phyloP scores from a whole-genome alignment of 2,329 filamentous ascomycete genomes.

The Alternaria sp. region DNA sequence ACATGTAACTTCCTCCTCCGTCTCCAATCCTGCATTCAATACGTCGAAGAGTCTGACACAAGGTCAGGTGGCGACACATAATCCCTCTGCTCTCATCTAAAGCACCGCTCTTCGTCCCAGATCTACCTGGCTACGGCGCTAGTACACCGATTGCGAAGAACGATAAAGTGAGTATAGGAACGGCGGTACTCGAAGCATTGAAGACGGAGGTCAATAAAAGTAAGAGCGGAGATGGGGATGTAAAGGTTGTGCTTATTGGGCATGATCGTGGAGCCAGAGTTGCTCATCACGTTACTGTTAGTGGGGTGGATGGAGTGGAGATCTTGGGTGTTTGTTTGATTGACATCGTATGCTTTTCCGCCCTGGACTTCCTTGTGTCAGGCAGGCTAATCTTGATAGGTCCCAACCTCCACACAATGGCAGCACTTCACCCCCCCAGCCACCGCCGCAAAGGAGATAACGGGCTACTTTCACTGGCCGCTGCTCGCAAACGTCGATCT shows the following conservation, averaged over 20 bases:
- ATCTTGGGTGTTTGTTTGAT: constrained; percentile 41
- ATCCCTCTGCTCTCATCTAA: constrained; percentile 37
- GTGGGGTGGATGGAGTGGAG: constrained; percentile 51
- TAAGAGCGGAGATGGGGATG: constrained; percentile 1
- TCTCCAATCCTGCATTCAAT: neutral
- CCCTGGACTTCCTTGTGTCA: too few relatives aligned
- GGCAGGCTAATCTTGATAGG: constrained; percentile 37
- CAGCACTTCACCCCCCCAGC: constrained; percentile 48
- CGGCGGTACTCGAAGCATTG: constrained; percentile 30
- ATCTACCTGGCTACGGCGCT: constrained; percentile 43
- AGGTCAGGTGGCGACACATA: constrained; percentile 38
- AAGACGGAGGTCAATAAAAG: constrained; percentile 26
- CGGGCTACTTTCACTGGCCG: constrained; percentile 65
- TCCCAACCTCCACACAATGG: constrained; percentile 63
- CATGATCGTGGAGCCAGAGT: constrained; percentile 66
- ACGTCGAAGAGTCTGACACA: neutral
- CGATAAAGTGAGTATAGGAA: constrained; percentile 41
- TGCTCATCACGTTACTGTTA: constrained; percentile 61
- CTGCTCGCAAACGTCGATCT: constrained; percentile 61
- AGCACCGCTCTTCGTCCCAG: constrained; percentile 37
- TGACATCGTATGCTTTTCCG: constrained; percentile 27
- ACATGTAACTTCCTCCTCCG: constrained; percentile 24
- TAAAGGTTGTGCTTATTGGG: constrained; percentile 52
- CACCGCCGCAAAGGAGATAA: constrained; percentile 50
- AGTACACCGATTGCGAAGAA: constrained; percentile 32